Base-by-base conservation (phyloP, 2,329 filamentous ascomycete genomes). In the Teratosphaeriaceae sp. region DNA sequence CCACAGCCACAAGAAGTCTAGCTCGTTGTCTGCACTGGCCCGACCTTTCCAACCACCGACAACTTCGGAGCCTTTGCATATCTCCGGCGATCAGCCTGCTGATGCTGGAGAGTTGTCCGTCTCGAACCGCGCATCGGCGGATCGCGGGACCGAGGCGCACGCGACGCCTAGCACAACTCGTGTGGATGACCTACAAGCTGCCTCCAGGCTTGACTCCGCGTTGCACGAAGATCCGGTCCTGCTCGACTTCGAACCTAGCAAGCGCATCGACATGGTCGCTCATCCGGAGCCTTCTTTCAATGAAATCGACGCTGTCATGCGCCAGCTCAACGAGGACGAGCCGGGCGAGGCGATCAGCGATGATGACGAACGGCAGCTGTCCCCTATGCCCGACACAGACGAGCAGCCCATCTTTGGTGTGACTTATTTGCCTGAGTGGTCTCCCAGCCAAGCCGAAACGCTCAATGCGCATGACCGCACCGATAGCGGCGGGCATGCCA, bases 221-320 rank as follows among this genome's bases (percentile, higher is more conserved):
- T n/a, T n/a, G n/a, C n/a, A n/a, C n/a, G n/a, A n/a, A n/a, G n/a
- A n/a, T n/a, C n/a, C n/a, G n/a, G n/a, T n/a, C n/a, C n/a, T n/a
- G n/a, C n/a, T n/a, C n/a, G n/a, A n/a, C n/a, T n/a, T n/a, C n/a
- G n/a, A n/a, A n/a, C n/a, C n/a, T n/a, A n/a, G 34, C 15, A 47
- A 51, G 16, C 45, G 52, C 27, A 48, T 56, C 19, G 48, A 46
- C 24, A 44, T 39, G 7, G 51, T 49, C 7, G 45, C 50, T 18
- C 37, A 46, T 20, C 40, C 49, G 3, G 61, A 71, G 39, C 67
- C 70, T 24, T 72, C 82, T 0, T 86, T 86, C 54, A 83, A 90
- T 53, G 88, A 96, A 59, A 89, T 96, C 56, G 89, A 96, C 68
- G 87, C 84, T 34, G 81, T 96, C 40, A 95, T 97, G 88, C 79